Base-by-base conservation (phyloP, 1,284 basidiomycete genomes). In the Clitocybe nebularis region DNA sequence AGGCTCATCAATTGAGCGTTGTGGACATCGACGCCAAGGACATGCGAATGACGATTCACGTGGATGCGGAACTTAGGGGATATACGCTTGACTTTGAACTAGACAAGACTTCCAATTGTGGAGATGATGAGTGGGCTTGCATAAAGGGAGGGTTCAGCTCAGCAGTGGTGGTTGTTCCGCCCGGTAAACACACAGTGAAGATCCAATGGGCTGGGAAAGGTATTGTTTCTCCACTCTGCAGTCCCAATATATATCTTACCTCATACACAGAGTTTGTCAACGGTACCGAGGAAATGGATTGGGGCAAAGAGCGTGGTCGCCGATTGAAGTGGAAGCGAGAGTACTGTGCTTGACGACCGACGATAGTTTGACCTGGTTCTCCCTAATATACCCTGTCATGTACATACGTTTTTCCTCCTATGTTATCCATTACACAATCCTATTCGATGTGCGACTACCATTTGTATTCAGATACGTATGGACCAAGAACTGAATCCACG, bases 21-120 rank as follows among this genome's bases (percentile, higher is more conserved):
- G 45, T 58, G 1, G 54, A 54, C n/a, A 50, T 56, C 29, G 56
- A 53, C 30, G 48, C 33, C 8, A 43, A 43, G 19, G 56, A 58
- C 25, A 48, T 49, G 3, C 50, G 48, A 21, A 47, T 58, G 43
- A 42, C 45, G 10, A 38, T 58, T 14, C 47, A 41, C 22, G 45
- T 56, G 17, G 54, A 58, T 29, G 45, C 44, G 19, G 43, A 35
- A 24, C 41, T 51, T 5, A 39, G 48, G 5, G 54, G 51, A 23
- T 21, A 47, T 20, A 51, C 54, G 8, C 30, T 50, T 14, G 48
- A 50, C 24, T 52, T 58, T 25, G 48, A 46, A 9, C 33, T 53
- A 33, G 42, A 58, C 36, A 49, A 50, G 33, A 46, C 47, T 3
- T 42, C 43, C 21, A 43, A 46, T 26, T 58, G 54, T 36, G 54